phyloP scores from a whole-genome alignment of 2,329 filamentous ascomycete genomes.

The Podosphaera xanthii region DNA sequence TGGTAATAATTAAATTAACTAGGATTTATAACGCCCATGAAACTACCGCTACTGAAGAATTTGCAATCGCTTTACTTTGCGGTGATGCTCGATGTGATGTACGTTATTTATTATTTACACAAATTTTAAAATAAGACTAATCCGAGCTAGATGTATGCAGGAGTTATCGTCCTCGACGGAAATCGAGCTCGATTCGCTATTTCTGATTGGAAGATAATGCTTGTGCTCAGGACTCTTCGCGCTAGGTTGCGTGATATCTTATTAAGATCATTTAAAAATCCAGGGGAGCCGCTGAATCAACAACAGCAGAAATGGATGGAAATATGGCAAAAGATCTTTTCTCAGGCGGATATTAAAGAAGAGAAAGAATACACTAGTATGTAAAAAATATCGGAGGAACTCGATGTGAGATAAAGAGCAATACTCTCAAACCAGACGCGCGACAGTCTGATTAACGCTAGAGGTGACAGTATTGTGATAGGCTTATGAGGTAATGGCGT shows the following conservation, averaged over 20 bases:
- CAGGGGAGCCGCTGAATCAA: constrained; percentile 35
- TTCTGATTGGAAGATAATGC: constrained; percentile 71
- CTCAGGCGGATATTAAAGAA: constrained; percentile 16
- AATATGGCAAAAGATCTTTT: constrained; percentile 49
- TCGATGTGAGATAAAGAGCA: too few species aligned
- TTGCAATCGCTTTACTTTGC: constrained; percentile 64
- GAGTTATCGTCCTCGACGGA: constrained; percentile 67
- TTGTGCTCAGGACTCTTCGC: constrained; percentile 68
- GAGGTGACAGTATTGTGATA: too few species aligned
- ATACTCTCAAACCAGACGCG: too few species aligned
- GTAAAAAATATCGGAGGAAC: background rate
- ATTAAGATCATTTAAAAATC: constrained; percentile 43
- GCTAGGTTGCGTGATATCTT: constrained; percentile 53
- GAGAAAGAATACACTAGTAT: constrained; percentile 6
- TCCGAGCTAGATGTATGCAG: constrained; percentile 49
- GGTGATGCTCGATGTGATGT: constrained; percentile 77
- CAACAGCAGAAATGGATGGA: constrained; percentile 55
- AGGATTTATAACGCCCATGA: constrained; percentile 78
- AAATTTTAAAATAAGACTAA: constrained; percentile 2
- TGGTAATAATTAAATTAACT: constrained; percentile 9
- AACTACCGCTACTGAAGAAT: constrained; percentile 57
- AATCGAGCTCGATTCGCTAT: constrained; percentile 69
- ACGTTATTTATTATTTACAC: constrained; percentile 14
- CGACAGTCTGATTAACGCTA: too few species aligned
- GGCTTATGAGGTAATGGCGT: too few species aligned